Evolutionary conservation across 495 filamentous ascomycete genomes (phyloP).

Genomic region (Jackrogersella minutella): DNA sequence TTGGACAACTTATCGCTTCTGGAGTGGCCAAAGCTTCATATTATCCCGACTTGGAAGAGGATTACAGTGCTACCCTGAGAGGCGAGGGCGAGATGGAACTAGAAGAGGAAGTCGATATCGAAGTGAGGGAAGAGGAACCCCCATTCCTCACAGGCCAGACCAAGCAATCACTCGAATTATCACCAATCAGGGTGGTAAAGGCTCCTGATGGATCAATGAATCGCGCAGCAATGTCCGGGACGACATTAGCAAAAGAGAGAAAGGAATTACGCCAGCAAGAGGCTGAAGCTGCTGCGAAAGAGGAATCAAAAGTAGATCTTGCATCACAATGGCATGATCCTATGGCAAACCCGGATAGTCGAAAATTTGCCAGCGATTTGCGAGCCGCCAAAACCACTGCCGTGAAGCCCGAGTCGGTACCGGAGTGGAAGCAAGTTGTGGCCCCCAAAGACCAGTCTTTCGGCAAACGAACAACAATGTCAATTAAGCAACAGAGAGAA

Average conservation of each 20-base stretch:
- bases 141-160: constrained; percentile 97
- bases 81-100: constrained; percentile 91
- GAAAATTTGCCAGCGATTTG: constrained; percentile 88
- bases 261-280: constrained; percentile 90
- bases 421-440: constrained; percentile 91
- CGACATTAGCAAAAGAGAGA: constrained; percentile 87
- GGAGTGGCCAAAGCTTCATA: constrained; percentile 89
- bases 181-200: constrained; percentile 95
- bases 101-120: constrained; percentile 97
- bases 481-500: constrained; percentile 94
- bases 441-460: constrained; percentile 83
- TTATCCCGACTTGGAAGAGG: constrained; percentile 93
- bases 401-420: constrained; percentile 68
- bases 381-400: constrained; percentile 60
- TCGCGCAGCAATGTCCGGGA: constrained; percentile 92
- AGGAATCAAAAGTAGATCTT: constrained; percentile 82
- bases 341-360: constrained; percentile 83
- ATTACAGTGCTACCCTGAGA: constrained; percentile 85
- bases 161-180: constrained; percentile 91
- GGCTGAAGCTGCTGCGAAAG: constrained; percentile 75
- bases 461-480: constrained; percentile 88
- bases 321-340: constrained; percentile 96
- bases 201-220: constrained; percentile 96
- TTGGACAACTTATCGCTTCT: constrained; percentile 93
- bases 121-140: constrained; percentile 94